Percentiles rank a stretch among this genome's conserved stretches.
Evolutionary conservation across 495 filamentous ascomycete species (phyloP).

Genomic region (Lentithecium fluviatile): DNA sequence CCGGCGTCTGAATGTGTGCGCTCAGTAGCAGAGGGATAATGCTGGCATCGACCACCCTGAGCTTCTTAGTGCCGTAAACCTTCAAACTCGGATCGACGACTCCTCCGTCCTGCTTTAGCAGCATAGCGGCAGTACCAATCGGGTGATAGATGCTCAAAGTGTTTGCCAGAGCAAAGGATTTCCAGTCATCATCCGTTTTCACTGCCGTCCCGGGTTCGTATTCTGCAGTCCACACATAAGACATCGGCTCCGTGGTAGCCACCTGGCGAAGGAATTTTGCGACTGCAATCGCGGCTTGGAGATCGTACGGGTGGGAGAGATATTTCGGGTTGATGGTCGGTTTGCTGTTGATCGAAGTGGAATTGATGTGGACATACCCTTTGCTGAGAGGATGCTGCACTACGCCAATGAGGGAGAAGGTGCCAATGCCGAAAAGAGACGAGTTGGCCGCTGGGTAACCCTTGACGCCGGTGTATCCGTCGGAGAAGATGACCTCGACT

Average conservation of each 20-base stretch:
- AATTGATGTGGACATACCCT: constrained; percentile 56
- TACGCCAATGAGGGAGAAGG: constrained; percentile 27
- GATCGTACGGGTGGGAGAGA: constrained; percentile 41
- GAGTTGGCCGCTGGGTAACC: constrained; percentile 25
- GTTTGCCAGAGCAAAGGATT: not conserved
- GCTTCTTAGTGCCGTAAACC: constrained; percentile 18
- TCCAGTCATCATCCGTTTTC: constrained; percentile 1
- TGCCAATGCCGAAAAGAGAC: constrained; percentile 13
- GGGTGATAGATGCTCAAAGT: constrained; percentile 20
- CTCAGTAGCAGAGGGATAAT: constrained; percentile 11
- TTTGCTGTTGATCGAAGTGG: constrained; percentile 52
- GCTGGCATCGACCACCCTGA: constrained; percentile 30
- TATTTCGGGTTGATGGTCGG: constrained; percentile 59
- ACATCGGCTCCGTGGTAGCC: not conserved
- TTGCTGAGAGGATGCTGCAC: constrained; percentile 38
- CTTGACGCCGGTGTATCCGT: constrained; percentile 31
- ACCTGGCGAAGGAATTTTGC: constrained; percentile 3
- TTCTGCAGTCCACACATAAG: constrained; percentile 1
- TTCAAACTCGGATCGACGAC: constrained; percentile 22
- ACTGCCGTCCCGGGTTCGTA: constrained; percentile 9
- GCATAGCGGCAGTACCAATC: constrained; percentile 22
- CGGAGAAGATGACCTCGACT: constrained; percentile 34
- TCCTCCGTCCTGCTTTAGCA: constrained; percentile 1
- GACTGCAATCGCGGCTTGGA: not conserved
- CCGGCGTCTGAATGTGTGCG: constrained; percentile 15